Evolutionary conservation across 768 basidiomycete species (phyloP).

Genomic region (Tylopilus sp.): DNA sequence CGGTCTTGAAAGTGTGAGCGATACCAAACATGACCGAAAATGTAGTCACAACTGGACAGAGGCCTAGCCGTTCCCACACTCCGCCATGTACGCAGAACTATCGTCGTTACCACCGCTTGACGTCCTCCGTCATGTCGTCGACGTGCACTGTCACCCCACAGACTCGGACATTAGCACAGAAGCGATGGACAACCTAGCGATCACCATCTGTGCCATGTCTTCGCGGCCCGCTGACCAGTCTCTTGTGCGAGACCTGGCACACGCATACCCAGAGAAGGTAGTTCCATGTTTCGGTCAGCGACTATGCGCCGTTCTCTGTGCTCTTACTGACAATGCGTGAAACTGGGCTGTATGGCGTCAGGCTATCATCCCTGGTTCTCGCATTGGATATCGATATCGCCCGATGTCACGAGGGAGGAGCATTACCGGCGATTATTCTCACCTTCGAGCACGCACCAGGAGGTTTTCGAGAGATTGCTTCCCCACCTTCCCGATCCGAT

Average conservation of each 20-base stretch:
- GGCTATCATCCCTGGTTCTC: conserved; percentile 96
- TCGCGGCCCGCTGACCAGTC: conserved; percentile 63
- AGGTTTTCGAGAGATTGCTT: conserved; percentile 56
- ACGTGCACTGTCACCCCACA: conserved; percentile 92
- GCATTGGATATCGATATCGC: conserved; percentile 61
- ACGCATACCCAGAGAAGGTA: conserved; percentile 58
- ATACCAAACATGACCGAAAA: conserved; percentile 15
- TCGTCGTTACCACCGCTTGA: conserved; percentile 24
- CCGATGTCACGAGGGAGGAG: conserved; percentile 48
- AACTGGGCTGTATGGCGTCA: conserved; percentile 29
- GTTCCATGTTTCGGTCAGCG: conserved; percentile 86
- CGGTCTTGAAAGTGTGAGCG: conserved; percentile 4
- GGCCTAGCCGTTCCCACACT: no score
- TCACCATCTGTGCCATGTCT: conserved; percentile 85
- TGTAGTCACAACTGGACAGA: no score
- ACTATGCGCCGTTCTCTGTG: conserved; percentile 6
- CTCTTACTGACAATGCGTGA: conserved; percentile 8
- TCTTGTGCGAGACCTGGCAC: conserved; percentile 65
- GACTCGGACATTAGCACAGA: conserved; percentile 54
- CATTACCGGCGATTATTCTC: conserved; percentile 80
- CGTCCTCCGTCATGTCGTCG: conserved; percentile 69
- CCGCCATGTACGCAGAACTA: background rate
- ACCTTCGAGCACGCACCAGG: conserved; percentile 30
- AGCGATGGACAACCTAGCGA: conserved; percentile 52
- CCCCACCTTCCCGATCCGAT: conserved; percentile 69